phyloP scores from a whole-genome alignment of 2,329 filamentous ascomycete species.

The Rhynchosporium secalis region DNA sequence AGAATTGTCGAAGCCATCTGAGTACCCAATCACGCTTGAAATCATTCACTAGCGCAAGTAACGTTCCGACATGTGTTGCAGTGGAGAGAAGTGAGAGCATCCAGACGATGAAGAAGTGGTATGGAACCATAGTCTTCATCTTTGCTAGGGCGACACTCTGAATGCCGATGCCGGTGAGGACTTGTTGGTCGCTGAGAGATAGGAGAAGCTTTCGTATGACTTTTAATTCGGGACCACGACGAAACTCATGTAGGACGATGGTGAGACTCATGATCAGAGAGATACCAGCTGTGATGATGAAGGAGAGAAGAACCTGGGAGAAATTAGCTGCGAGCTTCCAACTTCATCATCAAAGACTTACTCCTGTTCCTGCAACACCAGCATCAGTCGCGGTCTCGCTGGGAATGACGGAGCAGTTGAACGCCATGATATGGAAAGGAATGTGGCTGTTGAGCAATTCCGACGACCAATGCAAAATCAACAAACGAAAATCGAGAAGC shows the following conservation, averaged over 20 bases:
- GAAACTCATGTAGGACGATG: conserved; percentile 56
- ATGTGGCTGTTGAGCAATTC: background rate
- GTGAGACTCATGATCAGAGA: conserved; percentile 55
- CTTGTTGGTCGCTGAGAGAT: conserved; percentile 67
- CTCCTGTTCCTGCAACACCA: conserved; percentile 57
- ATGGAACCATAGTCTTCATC: conserved; percentile 58
- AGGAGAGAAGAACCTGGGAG: conserved; percentile 59
- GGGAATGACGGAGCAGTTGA: conserved; percentile 24
- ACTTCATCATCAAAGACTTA: conserved; percentile 40
- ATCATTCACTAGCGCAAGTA: conserved; percentile 65
- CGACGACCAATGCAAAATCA: background rate
- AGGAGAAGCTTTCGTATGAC: conserved; percentile 64
- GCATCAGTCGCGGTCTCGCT: conserved; percentile 46
- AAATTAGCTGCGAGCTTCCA: background rate
- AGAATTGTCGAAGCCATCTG: conserved; percentile 62
- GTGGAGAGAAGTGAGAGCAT: conserved; percentile 65
- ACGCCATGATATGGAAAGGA: conserved; percentile 17
- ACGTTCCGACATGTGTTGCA: conserved; percentile 63
- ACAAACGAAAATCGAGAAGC: background rate
- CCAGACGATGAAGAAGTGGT: conserved; percentile 73
- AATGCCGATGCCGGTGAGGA: conserved; percentile 68
- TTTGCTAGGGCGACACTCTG: conserved; percentile 63
- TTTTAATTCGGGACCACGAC: conserved; percentile 47
- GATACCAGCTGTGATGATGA: conserved; percentile 62
- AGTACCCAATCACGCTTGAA: conserved; percentile 67